Base-by-base conservation (phyloP, 306 rosid species). In the Benincasa hispida region DNA sequence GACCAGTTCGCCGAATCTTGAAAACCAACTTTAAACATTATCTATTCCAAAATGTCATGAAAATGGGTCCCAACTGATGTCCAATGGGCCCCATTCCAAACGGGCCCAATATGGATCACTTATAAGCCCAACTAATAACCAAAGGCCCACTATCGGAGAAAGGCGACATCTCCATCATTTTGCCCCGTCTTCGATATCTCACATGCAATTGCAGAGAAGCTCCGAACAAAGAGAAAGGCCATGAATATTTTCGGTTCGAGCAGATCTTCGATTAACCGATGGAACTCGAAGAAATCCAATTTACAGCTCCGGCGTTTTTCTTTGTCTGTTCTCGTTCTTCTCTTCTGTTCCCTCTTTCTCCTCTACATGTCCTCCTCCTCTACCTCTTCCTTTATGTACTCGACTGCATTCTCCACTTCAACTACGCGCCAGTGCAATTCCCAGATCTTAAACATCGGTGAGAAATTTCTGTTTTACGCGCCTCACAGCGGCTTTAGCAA, bases 401-500 rank as follows among this genome's bases (percentile, higher is more conserved):
- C 55, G 28, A 63, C 84, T 0, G 76, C 67, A 39, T 62, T 76
- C 53, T 41, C 25, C 9, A 24, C 11, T 32, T 28, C 84, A 18
- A 59, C 54, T 19, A 62, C 81, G 47, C 39, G 83, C n/a, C n/a
- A n/a, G 32, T 90, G 98, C 79, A 74, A 86, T 10, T n/a, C 41
- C 74, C 89, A 75, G 57, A 77, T 87, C 53, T 47, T 78, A 1
- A 30, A 68, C 10, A 54, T 66, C 32, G 85, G 87, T 15, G 88
- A 83, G 72, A 91, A 67, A 62, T 94, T 91, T 86, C 75, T 91
- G 72, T 89, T 85, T 85, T 91, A 89, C 72, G 97, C 96, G 0
- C 97, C 98, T 47, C 96, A 89, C 83, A 90, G 96, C 10, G 98
- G 98, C 59, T 91, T 93, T 92, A 86, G 86, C 82, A 93, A 93